Base-by-base conservation (phyloP, 225 moss, liverwort and hornwort genomes). In the Climacium dendroides region DNA sequence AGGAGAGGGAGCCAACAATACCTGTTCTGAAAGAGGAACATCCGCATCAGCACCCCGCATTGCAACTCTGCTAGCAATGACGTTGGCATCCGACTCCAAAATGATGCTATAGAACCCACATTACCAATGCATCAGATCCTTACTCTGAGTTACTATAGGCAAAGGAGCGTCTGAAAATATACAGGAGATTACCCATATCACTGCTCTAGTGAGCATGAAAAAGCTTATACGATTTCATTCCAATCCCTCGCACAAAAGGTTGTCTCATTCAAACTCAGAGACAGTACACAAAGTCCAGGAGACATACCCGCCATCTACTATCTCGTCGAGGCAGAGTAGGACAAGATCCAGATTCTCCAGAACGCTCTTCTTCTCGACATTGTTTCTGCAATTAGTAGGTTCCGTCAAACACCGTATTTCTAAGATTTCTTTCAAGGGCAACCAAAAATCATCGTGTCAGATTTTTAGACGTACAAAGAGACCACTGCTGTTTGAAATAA, bases 1-100 rank as follows among this genome's bases (percentile, higher is more conserved):
- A 80, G 17, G 60, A 52, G 72, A 50, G 77, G 39, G 65, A n/a
- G 70, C 28, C 73, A 78, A 76, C 76, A 75, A 63, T 89, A 96
- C 96, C 95, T 96, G 96, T 89, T 96, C 94, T 83, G 95, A 98
- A 61, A 96, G 93, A 55, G 96, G 98, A 66, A 96, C 95, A 89
- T 96, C 96, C 28, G 94, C 94, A 90, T 98, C 98, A 87, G 95
- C 96, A 89, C 96, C 96, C 69, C 95, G 94, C 96, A 96, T 96
- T 23, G 96, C 96, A 76, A 98, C 96, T 91, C 94, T 94, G 72
- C 89, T 88, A 65, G 96, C 96, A 88, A 96, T 96, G 74, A 94
- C 88, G 85, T 92, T 96, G 79, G 95, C 96, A 91, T 98, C 95
- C 78, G 93, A 95, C 84, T 98, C 96, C 89, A 98, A 79, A 90